Percentiles rank a stretch among this genome's conserved stretches.
phyloP scores from a whole-genome alignment of 2,329 filamentous ascomycete genomes.

The Aureobasidium sp. region DNA sequence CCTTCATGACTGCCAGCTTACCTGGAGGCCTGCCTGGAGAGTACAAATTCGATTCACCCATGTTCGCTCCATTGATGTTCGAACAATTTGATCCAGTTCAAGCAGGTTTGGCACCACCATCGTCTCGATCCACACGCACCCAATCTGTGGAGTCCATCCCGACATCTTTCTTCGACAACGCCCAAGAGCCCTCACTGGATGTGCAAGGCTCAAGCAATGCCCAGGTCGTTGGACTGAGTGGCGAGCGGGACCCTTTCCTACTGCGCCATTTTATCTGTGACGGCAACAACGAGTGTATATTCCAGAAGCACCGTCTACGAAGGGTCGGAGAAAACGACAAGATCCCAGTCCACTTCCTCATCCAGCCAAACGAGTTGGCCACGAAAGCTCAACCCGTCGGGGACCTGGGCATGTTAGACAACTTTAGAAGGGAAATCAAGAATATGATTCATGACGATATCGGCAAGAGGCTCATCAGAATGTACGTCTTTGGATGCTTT shows the following conservation, averaged over 20 bases:
- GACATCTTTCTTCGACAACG: conserved; percentile 15
- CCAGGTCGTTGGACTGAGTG: conserved; percentile 25
- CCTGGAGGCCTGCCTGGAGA: background rate
- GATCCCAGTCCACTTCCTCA: conserved; percentile 26
- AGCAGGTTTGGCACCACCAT: conserved; percentile 1
- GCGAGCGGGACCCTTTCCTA: conserved; percentile 25
- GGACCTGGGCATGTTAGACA: conserved; percentile 17
- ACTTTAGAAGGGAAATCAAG: conserved; percentile 23
- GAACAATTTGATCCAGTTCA: conserved; percentile 12
- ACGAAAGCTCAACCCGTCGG: conserved; percentile 28
- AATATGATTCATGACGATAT: conserved; percentile 23
- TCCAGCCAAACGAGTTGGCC: conserved; percentile 26
- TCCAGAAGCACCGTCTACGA: conserved; percentile 24
- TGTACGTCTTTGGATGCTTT: conserved; percentile 18
- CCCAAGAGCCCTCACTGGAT: conserved; percentile 24
- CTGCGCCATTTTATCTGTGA: conserved; percentile 26
- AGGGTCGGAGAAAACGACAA: conserved; percentile 17
- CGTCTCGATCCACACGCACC: background rate
- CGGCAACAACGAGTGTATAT: conserved; percentile 25
- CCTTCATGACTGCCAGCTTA: conserved; percentile 3
- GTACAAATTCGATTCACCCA: conserved; percentile 6
- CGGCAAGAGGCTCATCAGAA: conserved; percentile 30
- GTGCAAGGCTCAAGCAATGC: conserved; percentile 23
- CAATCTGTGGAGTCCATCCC: conserved; percentile 3
- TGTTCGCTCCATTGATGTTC: conserved; percentile 9